Base-by-base conservation (phyloP, 495 filamentous ascomycete species). In the Wilcoxina mikolae region DNA sequence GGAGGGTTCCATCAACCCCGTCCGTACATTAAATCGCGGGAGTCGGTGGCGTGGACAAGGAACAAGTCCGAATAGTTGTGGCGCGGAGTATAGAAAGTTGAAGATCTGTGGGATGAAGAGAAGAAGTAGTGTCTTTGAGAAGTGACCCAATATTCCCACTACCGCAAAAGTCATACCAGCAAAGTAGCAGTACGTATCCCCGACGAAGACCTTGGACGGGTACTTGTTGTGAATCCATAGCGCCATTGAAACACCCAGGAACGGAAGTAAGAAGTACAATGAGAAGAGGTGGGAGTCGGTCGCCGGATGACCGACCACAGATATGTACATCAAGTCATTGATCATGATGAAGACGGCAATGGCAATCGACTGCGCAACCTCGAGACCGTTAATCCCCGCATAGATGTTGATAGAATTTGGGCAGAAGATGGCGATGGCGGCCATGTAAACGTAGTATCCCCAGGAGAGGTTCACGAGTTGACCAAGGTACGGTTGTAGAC, bases 401-500 rank as follows among this genome's bases (percentile, higher is more conserved):
- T 96, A 72, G 70, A 99, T 99, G 72, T 99, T 99, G 75, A 99
- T 99, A 65, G 86, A 85, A 69, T 99, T 96, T 3, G 91, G 88
- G 60, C 85, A 90, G 71, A 98, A 98, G 53, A 98, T 96, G 60
- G 88, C 81, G 47, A 98, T 78, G 25, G 80, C 78, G 29, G 87
- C 86, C 91, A 98, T 98, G 73, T 98, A 98, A 59, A 78, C 72
- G 70, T 98, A 98, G 74, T 98, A 98, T 42, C 94, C 73, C 70
- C 76, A 80, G 49, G 89, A 88, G 9, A 99, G 80, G 65, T 96
- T 78, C 60, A 96, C 72, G 48, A 93, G 74, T n/a, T 76, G 74
- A 31, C 88, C 87, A 1, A 95, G 70, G 66, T 94, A 95, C 2
- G 76, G 76, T 60, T 88, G 84, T 26, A 99, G 73, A 11, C 81